A percentile compares a stretch with the other conserved stretches of the same genome.
These are phyloP conservation scores for Purpureocillium takamizusanense DNA, from an alignment of 2,329 filamentous ascomycete genomes.

Conservation along the genomic window DNA sequence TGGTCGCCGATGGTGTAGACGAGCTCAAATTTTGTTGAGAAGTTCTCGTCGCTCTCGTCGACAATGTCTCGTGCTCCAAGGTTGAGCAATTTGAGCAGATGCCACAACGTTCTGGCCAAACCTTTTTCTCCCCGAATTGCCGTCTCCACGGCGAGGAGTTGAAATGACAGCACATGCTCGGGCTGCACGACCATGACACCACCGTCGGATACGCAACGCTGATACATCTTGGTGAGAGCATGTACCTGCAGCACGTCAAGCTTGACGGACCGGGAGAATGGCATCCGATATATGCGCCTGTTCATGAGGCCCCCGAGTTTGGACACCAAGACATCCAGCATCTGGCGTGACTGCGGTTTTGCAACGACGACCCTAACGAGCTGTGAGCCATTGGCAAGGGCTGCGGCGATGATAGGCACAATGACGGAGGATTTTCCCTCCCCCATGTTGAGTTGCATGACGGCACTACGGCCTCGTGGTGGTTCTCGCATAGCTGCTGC, in stretches of 20 bases:
- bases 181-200: conserved; percentile 51
- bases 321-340: conserved; percentile 43
- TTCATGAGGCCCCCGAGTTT: conserved; percentile 45
- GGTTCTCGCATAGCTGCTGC: conserved; percentile 42
- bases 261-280: conserved; percentile 22
- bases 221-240: conserved; percentile 26
- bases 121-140: conserved; percentile 17
- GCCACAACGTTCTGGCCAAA: conserved; percentile 23
- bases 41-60: conserved; percentile 55
- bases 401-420: conserved; percentile 48
- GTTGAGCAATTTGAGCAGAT: conserved; percentile 33
- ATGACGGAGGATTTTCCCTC: conserved; percentile 61
- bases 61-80: conserved; percentile 41
- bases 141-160: conserved; percentile 47
- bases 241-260: conserved; percentile 20
- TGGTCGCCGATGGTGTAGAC: conserved; percentile 51
- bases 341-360: conserved; percentile 50
- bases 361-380: conserved; percentile 46
- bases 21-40: conserved; percentile 48
- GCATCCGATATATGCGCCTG: background rate
- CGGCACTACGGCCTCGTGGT: conserved; percentile 27
- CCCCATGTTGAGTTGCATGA: conserved; percentile 61
- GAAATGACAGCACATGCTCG: conserved; percentile 52
- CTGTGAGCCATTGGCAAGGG: conserved; percentile 35
- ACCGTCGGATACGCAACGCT: conserved; percentile 33